Conservation (phyloP, 1,284 basidiomycete species). For the Neotropicomus parvogracilis region DNA sequence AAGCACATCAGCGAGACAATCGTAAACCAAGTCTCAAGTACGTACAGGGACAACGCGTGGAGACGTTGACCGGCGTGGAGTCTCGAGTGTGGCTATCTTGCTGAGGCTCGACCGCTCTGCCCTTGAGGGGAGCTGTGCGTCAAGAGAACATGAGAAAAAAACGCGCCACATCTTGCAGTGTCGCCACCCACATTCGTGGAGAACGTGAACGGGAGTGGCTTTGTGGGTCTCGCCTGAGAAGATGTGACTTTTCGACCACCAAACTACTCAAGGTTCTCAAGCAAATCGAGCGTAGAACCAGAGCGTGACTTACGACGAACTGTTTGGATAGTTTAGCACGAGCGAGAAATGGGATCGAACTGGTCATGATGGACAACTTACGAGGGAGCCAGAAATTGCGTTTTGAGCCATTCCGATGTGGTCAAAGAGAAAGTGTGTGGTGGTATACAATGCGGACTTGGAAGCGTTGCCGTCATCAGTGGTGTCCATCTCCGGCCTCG, state of each 20-base stretch:
- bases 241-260: constrained; percentile 2
- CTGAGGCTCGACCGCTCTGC: not conserved
- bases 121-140: not conserved
- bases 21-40: not conserved
- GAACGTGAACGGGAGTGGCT: constrained; percentile 9
- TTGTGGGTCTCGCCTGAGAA: not conserved
- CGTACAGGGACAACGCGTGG: not conserved
- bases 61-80: not conserved
- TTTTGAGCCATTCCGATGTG: constrained; percentile 7
- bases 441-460: too few relatives aligned
- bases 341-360: not conserved
- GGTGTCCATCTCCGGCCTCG: too few relatives aligned
- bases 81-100: not conserved
- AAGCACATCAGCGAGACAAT: not conserved
- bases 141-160: not conserved
- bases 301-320: constrained; percentile 7
- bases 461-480: too few relatives aligned
- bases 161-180: not conserved
- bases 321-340: not conserved
- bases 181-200: constrained; percentile 2
- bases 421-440: not conserved
- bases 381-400: not conserved
- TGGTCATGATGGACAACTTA: not conserved
- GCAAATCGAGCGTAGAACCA: too few relatives aligned
- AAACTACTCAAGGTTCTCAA: not conserved